Evolutionary conservation across 2,329 filamentous ascomycete genomes (phyloP), one percentile per base, ranked within the genome.

Genomic region (Calcarisporium arbuscula): DNA sequence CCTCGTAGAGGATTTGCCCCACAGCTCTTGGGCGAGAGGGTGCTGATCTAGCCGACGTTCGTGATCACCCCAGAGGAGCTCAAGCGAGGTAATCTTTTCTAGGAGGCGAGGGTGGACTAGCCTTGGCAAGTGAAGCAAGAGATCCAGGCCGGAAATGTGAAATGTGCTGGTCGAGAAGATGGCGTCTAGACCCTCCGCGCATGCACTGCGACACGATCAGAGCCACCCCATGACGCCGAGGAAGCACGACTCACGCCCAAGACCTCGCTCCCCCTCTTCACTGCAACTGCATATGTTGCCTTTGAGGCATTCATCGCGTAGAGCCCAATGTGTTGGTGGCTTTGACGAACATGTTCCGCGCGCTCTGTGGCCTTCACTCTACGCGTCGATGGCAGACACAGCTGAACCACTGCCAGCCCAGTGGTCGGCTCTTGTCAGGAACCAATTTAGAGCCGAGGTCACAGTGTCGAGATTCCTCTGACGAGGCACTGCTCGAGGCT

Each of bases 161-260:
- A 54, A 41, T 8, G 44, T 52, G 32, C 58, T 60, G 5, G 47
- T 49, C 3, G 42, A 27, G 35, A 54, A 60, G 6, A 60, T 41
- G 6, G 56, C 40, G 7, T 53, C 38, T 25, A 56, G 44, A 4
- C 48, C 53, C 23, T 59, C 52, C 4, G 26, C 43, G 27, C 32
- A 52, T 45, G 57, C 54, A 40, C 56, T 49, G 11, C 49, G 45
- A 31, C 54, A 59, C 10, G 44, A 40, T 3, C 48, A 39, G 2
- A 58, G 43, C 53, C 54, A 60, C 4, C 51, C 56, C 43, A 58
- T 45, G 1, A 43, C 45, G 0, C 54, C 57, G 11, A 58, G 33
- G 1, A 19, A 35, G 26, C 46, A 51, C 26, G n/a, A n/a, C n/a
- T n/a, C n/a, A n/a, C n/a, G n/a, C n/a, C n/a, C n/a, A n/a, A n/a